Evolutionary conservation across 352 stramenopile species (phyloP), one percentile per base, ranked within the genome.

Genomic region (Phytophthora ohioensis): DNA sequence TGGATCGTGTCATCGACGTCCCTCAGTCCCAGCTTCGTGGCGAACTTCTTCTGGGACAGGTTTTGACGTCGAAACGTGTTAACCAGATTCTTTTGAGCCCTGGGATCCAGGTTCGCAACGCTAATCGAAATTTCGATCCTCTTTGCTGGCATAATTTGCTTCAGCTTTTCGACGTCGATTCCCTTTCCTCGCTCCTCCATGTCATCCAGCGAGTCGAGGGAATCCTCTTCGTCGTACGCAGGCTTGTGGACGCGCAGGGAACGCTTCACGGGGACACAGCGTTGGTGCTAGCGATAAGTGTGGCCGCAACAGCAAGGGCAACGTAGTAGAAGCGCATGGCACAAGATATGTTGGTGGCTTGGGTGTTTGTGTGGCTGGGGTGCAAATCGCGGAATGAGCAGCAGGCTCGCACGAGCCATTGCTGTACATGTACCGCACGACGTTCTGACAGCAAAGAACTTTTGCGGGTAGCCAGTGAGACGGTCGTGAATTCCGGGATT

Each of bases 1-100:
- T 60, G 12, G 0, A 1, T 13, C 4, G 8, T 2, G 49, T 67
- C 49, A 5, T 47, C 5, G n/a, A 54, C 17, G 17, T n/a, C n/a
- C 34, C 11, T 55, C 41, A 67, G 17, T 34, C 39, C 39, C 48
- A 67, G 27, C 60, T 67, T 67, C 12, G 39, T 46, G 31, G 60
- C 60, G 13, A 67, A 67, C 38, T 21, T 48, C 30, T 41, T 43
- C 13, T 59, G 21, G n/a, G 27, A 11, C 10, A 43, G n/a, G 27
- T 53, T 13, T 39, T 49, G 53, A 5, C 3, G 2, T 7, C 27
- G 12, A 39, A 49, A 31, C 6, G 10, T 39, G 10, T 39, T 2
- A 6, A 34, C 30, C 2, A 52, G 35, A 3, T 43, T 11, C 27
- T 34, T 17, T 35, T 41, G 36, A 8, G 13, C 8, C 6, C n/a